Evolutionary conservation across 2,329 filamentous ascomycete species (phyloP).

Genomic region (Ophiocordyceps unilateralis): DNA sequence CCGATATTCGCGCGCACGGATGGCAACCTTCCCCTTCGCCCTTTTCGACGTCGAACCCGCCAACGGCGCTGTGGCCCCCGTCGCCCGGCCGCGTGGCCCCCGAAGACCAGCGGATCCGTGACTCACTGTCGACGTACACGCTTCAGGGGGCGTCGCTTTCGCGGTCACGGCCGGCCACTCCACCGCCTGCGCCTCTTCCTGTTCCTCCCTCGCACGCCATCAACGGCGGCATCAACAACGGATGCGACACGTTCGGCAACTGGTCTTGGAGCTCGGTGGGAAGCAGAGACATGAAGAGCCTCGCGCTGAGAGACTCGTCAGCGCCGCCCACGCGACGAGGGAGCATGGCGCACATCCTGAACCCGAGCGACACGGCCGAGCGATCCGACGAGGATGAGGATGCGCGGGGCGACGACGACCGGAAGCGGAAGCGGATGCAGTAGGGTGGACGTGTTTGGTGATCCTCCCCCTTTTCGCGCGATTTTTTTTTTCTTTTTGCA

Average conservation of each 20-base stretch:
- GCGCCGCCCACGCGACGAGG: constrained; percentile 38
- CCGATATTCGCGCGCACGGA: constrained; percentile 81
- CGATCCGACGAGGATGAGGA: constrained; percentile 39
- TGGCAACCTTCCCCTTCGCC: constrained; percentile 52
- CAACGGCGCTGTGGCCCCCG: constrained; percentile 33
- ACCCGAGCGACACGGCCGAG: constrained; percentile 38
- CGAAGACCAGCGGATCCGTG: constrained; percentile 37
- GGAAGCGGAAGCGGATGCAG: constrained; percentile 44
- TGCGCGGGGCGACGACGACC: constrained; percentile 36
- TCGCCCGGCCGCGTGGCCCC: constrained; percentile 31
- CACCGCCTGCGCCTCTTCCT: constrained; percentile 25
- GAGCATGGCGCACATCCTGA: constrained; percentile 47
- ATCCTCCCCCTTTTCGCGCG: too few relatives aligned
- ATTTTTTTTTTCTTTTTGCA: too few relatives aligned
- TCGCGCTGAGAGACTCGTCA: constrained; percentile 35
- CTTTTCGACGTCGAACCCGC: constrained; percentile 39
- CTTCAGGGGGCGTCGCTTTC: constrained; percentile 27
- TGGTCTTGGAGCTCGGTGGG: constrained; percentile 38
- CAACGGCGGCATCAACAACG: constrained; percentile 20
- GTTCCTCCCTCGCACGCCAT: constrained; percentile 25
- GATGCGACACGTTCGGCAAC: constrained; percentile 29
- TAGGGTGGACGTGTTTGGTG: constrained; percentile 8
- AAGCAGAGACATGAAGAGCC: constrained; percentile 30
- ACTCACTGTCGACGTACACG: constrained; percentile 39
- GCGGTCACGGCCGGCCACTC: constrained; percentile 35